phyloP scores from a whole-genome alignment of 179 eudicot species.

The Carnegiea gigantea region DNA sequence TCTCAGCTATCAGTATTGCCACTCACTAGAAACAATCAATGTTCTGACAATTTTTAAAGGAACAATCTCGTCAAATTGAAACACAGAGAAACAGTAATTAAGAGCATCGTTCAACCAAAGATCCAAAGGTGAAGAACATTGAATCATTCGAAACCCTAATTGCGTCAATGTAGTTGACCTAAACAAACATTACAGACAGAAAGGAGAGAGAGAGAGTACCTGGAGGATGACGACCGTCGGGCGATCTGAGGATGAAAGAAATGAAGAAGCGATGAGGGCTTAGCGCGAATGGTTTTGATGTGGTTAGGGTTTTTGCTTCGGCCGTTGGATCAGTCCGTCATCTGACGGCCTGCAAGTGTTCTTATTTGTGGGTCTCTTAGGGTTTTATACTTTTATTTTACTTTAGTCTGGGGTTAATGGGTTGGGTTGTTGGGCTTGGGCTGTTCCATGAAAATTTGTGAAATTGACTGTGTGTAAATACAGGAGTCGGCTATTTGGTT shows the following conservation, averaged over 20 bases:
- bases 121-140: not conserved
- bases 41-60: not conserved
- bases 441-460: not conserved
- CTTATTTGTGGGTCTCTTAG: not conserved
- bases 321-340: slow-evolving; percentile 17
- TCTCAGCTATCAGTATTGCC: not conserved
- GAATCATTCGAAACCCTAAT: not conserved
- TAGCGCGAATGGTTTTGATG: slow-evolving; percentile 15
- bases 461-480: no score
- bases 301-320: slow-evolving; percentile 24
- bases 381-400: not conserved
- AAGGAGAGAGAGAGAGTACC: slow-evolving; percentile 4
- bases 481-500: not conserved
- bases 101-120: not conserved
- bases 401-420: not conserved
- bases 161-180: not conserved
- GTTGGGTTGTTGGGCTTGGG: not conserved
- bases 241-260: not conserved
- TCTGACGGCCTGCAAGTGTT: slow-evolving; percentile 9
- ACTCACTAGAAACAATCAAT: not conserved
- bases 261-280: not conserved
- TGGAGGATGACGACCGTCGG: slow-evolving; percentile 7
- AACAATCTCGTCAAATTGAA: not conserved
- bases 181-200: no score
- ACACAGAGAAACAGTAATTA: not conserved